These are phyloP conservation scores for Stachybotrys elegans DNA, from an alignment of 2,329 filamentous ascomycete species.

Conservation along the genomic window DNA sequence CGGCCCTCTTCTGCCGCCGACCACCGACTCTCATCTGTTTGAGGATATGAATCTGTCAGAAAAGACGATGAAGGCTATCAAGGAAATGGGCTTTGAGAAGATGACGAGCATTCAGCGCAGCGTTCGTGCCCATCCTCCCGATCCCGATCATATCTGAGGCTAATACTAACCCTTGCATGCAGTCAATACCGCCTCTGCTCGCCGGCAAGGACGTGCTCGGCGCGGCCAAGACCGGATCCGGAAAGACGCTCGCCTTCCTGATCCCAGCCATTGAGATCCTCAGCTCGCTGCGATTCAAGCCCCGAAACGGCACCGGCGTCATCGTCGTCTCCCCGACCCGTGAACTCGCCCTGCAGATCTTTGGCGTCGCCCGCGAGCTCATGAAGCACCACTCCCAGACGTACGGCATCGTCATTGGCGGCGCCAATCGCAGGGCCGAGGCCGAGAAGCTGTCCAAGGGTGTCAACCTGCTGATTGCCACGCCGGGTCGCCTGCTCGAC, in stretches of 20 bases:
- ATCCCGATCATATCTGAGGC: not conserved
- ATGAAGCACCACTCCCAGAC: slow-evolving; percentile 93
- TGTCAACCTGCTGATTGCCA: slow-evolving; percentile 91
- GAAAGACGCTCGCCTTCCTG: slow-evolving; percentile 92
- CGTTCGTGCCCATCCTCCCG: slow-evolving; percentile 13
- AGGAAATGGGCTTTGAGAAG: slow-evolving; percentile 86
- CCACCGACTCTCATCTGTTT: slow-evolving; percentile 65
- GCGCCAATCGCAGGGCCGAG: slow-evolving; percentile 85
- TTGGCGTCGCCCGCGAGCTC: slow-evolving; percentile 87
- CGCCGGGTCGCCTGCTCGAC: slow-evolving; percentile 86
- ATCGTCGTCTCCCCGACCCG: slow-evolving; percentile 90
- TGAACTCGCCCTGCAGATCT: slow-evolving; percentile 92
- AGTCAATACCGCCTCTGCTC: slow-evolving; percentile 78
- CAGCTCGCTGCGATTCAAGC: slow-evolving; percentile 85
- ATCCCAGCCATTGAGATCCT: slow-evolving; percentile 95
- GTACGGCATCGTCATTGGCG: slow-evolving; percentile 93
- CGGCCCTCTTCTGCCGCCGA: slow-evolving; percentile 47
- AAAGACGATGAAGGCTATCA: slow-evolving; percentile 81
- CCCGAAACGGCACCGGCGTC: slow-evolving; percentile 86
- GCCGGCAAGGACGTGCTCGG: slow-evolving; percentile 90
- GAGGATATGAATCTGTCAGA: slow-evolving; percentile 79
- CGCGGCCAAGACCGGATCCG: slow-evolving; percentile 91
- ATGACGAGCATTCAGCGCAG: slow-evolving; percentile 95
- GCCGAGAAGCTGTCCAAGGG: slow-evolving; percentile 92
- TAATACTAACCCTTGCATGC: not conserved